Percentiles rank a stretch among this genome's conserved stretches.
These are phyloP conservation scores for Kwoniella heveanensis DNA, from an alignment of 768 basidiomycete genomes.

Conservation along the genomic window DNA sequence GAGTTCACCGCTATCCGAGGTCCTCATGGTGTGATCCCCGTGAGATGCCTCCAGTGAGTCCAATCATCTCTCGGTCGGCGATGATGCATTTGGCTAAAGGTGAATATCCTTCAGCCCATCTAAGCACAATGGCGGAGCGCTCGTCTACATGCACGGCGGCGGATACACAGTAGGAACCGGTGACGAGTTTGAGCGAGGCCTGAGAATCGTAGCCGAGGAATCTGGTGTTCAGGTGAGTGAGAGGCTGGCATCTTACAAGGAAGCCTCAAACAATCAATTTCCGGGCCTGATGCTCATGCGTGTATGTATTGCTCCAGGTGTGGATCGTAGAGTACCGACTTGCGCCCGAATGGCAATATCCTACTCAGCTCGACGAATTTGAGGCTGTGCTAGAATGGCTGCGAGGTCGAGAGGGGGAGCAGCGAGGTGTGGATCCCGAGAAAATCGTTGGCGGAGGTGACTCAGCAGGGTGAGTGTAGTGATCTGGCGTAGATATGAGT, in stretches of 20 bases:
- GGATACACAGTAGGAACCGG: conserved; percentile 8
- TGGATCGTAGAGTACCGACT: conserved; percentile 9
- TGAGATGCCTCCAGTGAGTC: neutral
- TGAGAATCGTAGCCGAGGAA: conserved; percentile 8
- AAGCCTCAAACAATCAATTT: neutral
- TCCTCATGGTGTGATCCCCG: conserved; percentile 2
- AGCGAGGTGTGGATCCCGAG: conserved; percentile 6
- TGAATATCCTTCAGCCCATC: too few relatives aligned
- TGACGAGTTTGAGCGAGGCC: conserved; percentile 8
- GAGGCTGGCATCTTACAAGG: neutral
- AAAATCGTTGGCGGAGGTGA: conserved; percentile 11
- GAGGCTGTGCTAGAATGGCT: conserved; percentile 1
- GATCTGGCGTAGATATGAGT: too few relatives aligned
- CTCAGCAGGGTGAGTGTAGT: conserved; percentile 3
- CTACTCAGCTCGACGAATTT: conserved; percentile 11
- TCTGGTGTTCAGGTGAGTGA: conserved; percentile 7
- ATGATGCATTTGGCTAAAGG: too few relatives aligned
- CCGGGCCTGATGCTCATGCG: neutral
- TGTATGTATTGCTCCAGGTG: too few relatives aligned
- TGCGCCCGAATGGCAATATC: conserved; percentile 10
- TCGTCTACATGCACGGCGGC: conserved; percentile 7
- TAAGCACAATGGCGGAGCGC: neutral
- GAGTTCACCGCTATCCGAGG: conserved; percentile 6
- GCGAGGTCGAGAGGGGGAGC: conserved; percentile 1
- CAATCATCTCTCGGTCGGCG: neutral